These are phyloP conservation scores for Suillus discolor DNA, from an alignment of 768 basidiomycete species.

Conservation along the genomic window DNA sequence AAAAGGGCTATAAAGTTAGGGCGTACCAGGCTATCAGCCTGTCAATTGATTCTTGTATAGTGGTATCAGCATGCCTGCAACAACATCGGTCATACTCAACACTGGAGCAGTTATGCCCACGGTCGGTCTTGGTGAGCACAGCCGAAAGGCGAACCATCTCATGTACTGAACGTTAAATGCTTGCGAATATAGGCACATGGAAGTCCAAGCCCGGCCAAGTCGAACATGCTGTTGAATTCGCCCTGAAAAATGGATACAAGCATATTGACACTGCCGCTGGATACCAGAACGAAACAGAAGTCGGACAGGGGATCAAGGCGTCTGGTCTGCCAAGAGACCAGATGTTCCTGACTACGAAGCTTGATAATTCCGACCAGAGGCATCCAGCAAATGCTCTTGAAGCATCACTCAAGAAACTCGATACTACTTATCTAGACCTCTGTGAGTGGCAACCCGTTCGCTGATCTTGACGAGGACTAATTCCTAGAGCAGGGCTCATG, in stretches of 20 bases:
- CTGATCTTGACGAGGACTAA: neutral
- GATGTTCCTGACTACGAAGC: constrained; percentile 83
- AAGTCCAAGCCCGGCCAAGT: constrained; percentile 72
- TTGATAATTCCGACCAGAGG: constrained; percentile 64
- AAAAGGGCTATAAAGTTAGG: constrained; percentile 7
- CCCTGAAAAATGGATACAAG: constrained; percentile 74
- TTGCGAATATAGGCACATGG: constrained; percentile 66
- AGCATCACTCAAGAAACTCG: constrained; percentile 66
- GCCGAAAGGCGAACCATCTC: neutral
- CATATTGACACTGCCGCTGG: constrained; percentile 72
- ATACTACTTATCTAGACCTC: constrained; percentile 78
- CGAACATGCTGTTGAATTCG: constrained; percentile 71
- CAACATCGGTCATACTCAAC: constrained; percentile 61
- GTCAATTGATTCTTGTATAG: neutral
- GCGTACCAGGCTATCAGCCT: neutral
- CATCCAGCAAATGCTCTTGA: constrained; percentile 64
- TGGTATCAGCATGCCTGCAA: constrained; percentile 47
- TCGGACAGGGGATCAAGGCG: constrained; percentile 74
- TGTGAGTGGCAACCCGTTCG: constrained; percentile 42
- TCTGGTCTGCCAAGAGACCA: constrained; percentile 72
- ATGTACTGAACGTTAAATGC: neutral
- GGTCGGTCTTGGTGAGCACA: constrained; percentile 58
- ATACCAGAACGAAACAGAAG: constrained; percentile 78
- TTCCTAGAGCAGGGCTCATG: constrained; percentile 56
- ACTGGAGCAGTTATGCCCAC: constrained; percentile 79